A percentile compares a stretch with the other conserved stretches of the same genome.
Evolutionary conservation across 108 stramenopile genomes (phyloP).

Genomic region (Phaeodactylum tricornutum): DNA sequence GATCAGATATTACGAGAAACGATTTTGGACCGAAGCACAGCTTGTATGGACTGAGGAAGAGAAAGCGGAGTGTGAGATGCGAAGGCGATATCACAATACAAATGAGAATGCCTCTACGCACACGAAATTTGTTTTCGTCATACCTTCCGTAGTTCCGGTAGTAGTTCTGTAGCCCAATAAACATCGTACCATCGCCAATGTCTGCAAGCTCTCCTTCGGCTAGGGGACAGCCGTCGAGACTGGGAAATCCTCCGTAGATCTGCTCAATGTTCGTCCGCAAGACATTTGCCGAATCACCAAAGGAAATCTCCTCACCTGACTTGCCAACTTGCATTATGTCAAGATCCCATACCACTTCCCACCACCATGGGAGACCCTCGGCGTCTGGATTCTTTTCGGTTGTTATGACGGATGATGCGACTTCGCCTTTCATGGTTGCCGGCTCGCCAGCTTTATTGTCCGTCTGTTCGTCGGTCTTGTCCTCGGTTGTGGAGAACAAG

Average conservation of each 20-base stretch:
- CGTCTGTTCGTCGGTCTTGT: too few relatives aligned
- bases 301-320: conserved; percentile 55
- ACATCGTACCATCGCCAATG: conserved; percentile 89
- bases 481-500: too few relatives aligned
- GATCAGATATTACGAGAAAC: conserved; percentile 90
- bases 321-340: conserved; percentile 46
- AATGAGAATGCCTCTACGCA: not conserved
- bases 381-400: not conserved
- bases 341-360: conserved; percentile 79
- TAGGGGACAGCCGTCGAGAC: conserved; percentile 79
- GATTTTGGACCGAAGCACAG: conserved; percentile 95
- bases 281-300: conserved; percentile 78
- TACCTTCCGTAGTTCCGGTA: conserved; percentile 58
- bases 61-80: not conserved
- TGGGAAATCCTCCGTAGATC: conserved; percentile 91
- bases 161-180: conserved; percentile 87
- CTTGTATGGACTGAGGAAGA: conserved; percentile 93
- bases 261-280: conserved; percentile 88
- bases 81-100: too few relatives aligned
- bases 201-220: conserved; percentile 88
- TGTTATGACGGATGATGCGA: not conserved
- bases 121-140: not conserved
- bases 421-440: too few relatives aligned
- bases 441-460: too few relatives aligned
- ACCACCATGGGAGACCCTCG: conserved; percentile 75